These are phyloP conservation scores for Whalleya microplaca DNA, from an alignment of 2,329 filamentous ascomycete species.

Conservation along the genomic window DNA sequence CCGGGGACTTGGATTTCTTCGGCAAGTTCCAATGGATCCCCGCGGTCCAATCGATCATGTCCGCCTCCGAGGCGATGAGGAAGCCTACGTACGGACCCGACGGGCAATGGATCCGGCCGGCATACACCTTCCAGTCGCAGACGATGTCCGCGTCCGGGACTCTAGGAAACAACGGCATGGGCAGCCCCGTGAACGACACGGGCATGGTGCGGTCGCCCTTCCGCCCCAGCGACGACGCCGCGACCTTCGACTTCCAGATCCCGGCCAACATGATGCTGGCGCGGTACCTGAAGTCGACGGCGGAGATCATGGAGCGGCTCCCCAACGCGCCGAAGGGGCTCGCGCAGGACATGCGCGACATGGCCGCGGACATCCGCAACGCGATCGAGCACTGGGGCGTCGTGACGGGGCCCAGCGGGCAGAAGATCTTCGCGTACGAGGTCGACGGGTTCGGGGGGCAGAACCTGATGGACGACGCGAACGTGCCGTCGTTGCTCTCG, in stretches of 20 bases:
- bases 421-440: conserved; percentile 74
- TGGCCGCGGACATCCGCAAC: conserved; percentile 65
- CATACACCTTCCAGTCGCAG: conserved; percentile 76
- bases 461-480: conserved; percentile 74
- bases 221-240: conserved; percentile 86
- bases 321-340: conserved; percentile 46
- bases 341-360: conserved; percentile 57
- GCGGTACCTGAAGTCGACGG: conserved; percentile 58
- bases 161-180: conserved; percentile 73
- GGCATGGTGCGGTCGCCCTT: conserved; percentile 87
- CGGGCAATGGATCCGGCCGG: conserved; percentile 33
- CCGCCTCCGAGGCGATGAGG: conserved; percentile 71
- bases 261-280: conserved; percentile 88
- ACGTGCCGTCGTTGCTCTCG: conserved; percentile 68
- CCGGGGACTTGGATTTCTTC: conserved; percentile 74
- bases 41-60: conserved; percentile 71
- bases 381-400: conserved; percentile 75
- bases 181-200: conserved; percentile 79
- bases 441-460: conserved; percentile 73
- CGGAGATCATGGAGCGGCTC: conserved; percentile 49
- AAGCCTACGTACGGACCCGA: conserved; percentile 59
- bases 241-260: conserved; percentile 83
- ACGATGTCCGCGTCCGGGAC: conserved; percentile 81
- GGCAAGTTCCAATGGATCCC: conserved; percentile 71
- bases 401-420: conserved; percentile 43